These are phyloP conservation scores for Oryza officinalis DNA, from an alignment of 176 grass and related monocot genomes.

Conservation along the genomic window DNA sequence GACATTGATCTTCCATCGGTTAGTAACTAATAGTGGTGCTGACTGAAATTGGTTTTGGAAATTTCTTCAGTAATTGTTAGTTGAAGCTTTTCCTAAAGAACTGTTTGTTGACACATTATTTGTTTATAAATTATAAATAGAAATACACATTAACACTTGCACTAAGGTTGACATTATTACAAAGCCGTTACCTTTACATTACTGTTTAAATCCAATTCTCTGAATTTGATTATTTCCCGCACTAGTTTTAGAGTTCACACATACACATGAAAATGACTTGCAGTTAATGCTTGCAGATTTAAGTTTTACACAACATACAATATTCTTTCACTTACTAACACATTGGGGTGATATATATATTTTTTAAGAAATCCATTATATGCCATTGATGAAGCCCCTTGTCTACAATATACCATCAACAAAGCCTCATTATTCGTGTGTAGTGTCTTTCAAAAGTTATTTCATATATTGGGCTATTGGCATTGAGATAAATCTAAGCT, in stretches of 20 bases:
- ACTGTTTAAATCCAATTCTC: background rate
- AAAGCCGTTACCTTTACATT: background rate
- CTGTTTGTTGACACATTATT: conserved; percentile 3
- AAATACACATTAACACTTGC: background rate
- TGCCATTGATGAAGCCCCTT: background rate
- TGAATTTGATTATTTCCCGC: background rate
- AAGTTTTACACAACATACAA: background rate
- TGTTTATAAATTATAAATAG: background rate
- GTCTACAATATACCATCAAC: background rate
- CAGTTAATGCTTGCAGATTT: background rate
- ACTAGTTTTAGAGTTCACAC: background rate
- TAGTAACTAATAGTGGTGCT: conserved; percentile 32
- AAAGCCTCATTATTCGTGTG: background rate
- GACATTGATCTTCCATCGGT: conserved; percentile 88
- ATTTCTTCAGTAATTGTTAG: background rate
- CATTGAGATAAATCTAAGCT: background rate
- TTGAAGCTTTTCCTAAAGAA: background rate
- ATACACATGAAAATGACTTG: background rate
- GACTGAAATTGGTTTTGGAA: background rate
- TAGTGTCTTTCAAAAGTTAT: background rate
- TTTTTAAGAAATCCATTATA: background rate
- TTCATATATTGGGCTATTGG: background rate
- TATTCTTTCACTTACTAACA: background rate
- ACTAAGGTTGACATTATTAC: background rate
- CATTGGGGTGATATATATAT: background rate